Conservation (phyloP, 1,139 yeast species). For the Candida sanyaensis region DNA sequence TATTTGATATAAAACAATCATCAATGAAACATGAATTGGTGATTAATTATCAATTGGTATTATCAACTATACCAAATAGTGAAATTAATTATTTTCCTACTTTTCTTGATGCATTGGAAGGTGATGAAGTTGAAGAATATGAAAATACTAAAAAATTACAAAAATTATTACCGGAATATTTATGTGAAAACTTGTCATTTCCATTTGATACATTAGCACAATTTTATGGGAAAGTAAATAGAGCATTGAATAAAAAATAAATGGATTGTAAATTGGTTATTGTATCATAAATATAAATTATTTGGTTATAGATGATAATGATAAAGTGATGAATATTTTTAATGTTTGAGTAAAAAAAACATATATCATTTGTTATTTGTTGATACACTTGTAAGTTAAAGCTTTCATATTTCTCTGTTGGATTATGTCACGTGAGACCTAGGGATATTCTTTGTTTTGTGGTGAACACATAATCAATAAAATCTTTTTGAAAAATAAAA, state of each 20-base stretch:
- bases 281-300: too few species aligned
- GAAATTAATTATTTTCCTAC: conserved; percentile 52
- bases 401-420: too few species aligned
- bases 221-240: conserved; percentile 55
- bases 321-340: too few species aligned
- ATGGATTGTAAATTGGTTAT: neutral
- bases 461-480: too few species aligned
- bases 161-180: conserved; percentile 57
- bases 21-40: conserved; percentile 34
- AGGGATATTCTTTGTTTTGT: too few species aligned
- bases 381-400: too few species aligned
- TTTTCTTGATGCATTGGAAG: conserved; percentile 25
- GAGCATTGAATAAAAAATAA: conserved; percentile 51
- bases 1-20: conserved; percentile 56
- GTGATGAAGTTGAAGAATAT: conserved; percentile 8
- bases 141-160: conserved; percentile 25
- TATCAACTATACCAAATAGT: conserved; percentile 39
- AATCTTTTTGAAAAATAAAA: too few species aligned
- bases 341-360: too few species aligned
- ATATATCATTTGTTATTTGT: too few species aligned
- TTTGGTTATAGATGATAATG: too few species aligned
- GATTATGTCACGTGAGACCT: too few species aligned
- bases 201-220: conserved; percentile 59
- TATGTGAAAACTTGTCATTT: conserved; percentile 63
- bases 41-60: conserved; percentile 38